Percentiles rank a stretch among this genome's conserved stretches.
Evolutionary conservation across 2,329 filamentous ascomycete species (phyloP).

Genomic region (Microcyclosporella mali): DNA sequence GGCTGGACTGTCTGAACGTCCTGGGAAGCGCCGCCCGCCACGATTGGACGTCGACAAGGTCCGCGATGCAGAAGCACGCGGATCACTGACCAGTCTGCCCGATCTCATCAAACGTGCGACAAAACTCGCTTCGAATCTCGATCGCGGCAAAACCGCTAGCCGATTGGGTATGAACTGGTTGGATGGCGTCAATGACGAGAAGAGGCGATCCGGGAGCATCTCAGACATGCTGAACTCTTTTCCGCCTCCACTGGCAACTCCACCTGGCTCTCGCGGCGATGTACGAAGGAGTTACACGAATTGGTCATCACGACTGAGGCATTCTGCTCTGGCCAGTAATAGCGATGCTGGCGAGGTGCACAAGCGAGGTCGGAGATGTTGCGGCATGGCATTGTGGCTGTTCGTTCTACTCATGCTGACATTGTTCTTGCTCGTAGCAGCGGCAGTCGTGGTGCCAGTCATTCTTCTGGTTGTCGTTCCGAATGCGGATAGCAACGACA

Average conservation of each 20-base stretch:
- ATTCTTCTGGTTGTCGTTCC: constrained; percentile 54
- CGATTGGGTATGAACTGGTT: constrained; percentile 49
- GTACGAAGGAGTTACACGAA: constrained; percentile 1
- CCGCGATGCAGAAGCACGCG: constrained; percentile 71
- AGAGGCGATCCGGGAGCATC: constrained; percentile 48
- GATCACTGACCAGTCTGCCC: constrained; percentile 83
- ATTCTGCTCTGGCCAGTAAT: constrained; percentile 24
- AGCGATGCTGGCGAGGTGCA: constrained; percentile 22
- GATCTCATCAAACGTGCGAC: constrained; percentile 89
- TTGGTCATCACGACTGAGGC: constrained; percentile 13
- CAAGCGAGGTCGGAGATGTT: constrained; percentile 58
- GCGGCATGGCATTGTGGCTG: constrained; percentile 74
- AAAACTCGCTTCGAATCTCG: constrained; percentile 76
- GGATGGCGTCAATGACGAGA: constrained; percentile 27
- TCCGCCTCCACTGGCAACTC: constrained; percentile 47
- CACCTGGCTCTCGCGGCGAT: constrained; percentile 18
- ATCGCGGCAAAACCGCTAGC: constrained; percentile 67
- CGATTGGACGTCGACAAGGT: constrained; percentile 77
- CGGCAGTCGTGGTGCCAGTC: constrained; percentile 74
- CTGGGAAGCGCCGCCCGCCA: constrained; percentile 53
- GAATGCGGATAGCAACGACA: constrained; percentile 36
- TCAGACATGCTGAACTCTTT: constrained; percentile 62
- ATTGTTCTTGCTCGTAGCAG: constrained; percentile 65
- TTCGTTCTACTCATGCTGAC: constrained; percentile 63
- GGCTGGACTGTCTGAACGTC: constrained; percentile 35